Conservation (phyloP, 176 grass and related monocot genomes). For the Neostapfia colusana region DNA sequence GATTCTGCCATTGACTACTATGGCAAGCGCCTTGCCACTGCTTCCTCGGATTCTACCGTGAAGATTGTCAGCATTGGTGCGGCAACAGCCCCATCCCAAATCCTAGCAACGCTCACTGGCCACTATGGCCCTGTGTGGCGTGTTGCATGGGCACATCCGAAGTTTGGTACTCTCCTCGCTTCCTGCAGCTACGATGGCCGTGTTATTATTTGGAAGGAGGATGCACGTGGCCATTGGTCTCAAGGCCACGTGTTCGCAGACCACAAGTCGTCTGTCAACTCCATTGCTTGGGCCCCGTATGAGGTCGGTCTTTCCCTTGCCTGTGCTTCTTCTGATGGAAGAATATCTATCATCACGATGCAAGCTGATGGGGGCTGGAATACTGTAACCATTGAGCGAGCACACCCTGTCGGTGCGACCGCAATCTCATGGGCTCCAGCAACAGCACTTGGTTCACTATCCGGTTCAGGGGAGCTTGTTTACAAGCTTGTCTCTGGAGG, state of each 20-base stretch:
- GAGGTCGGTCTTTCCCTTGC: slow-evolving; percentile 69
- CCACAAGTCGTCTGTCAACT: slow-evolving; percentile 81
- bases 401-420: slow-evolving; percentile 70
- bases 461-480: slow-evolving; percentile 53
- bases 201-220: slow-evolving; percentile 86
- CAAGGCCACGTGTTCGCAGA: slow-evolving; percentile 62
- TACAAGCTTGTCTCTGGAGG: slow-evolving; percentile 75
- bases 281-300: slow-evolving; percentile 70
- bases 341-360: slow-evolving; percentile 62
- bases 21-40: slow-evolving; percentile 78
- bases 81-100: slow-evolving; percentile 48
- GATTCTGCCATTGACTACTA: slow-evolving; percentile 79
- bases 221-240: slow-evolving; percentile 56
- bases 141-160: slow-evolving; percentile 72
- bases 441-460: slow-evolving; percentile 56
- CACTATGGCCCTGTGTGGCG: slow-evolving; percentile 78
- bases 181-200: slow-evolving; percentile 75
- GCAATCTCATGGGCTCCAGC: slow-evolving; percentile 75
- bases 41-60: slow-evolving; percentile 66
- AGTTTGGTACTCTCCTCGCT: slow-evolving; percentile 70
- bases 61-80: slow-evolving; percentile 51
- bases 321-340: slow-evolving; percentile 68
- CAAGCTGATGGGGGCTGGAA: slow-evolving; percentile 63
- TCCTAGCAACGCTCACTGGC: slow-evolving; percentile 56
- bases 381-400: slow-evolving; percentile 52